Percentiles rank a stretch among this genome's conserved stretches.
Conservation (phyloP, 805 yeast genomes). For the Hanseniaspora nectarophila region DNA sequence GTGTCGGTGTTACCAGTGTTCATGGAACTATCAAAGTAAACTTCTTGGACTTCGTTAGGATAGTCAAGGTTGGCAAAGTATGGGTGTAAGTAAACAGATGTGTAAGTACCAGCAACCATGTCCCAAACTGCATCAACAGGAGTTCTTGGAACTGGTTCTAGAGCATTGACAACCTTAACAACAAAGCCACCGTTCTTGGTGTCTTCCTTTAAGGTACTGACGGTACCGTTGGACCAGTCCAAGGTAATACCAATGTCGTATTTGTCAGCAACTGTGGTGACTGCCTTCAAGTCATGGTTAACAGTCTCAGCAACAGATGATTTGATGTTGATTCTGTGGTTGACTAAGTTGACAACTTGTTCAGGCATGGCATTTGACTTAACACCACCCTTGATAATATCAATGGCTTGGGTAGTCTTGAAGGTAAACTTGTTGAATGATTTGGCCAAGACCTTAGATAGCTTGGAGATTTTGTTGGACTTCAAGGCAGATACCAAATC, state of each 20-base stretch:
- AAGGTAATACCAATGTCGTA: constrained; percentile 36
- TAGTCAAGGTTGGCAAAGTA: constrained; percentile 6
- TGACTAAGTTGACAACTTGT: constrained; percentile 35
- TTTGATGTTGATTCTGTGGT: constrained; percentile 47
- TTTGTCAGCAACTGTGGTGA: constrained; percentile 33
- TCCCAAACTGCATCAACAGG: constrained; percentile 43
- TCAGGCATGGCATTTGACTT: constrained; percentile 59
- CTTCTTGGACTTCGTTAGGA: constrained; percentile 7
- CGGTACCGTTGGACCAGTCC: constrained; percentile 22
- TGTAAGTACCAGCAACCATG: constrained; percentile 41
- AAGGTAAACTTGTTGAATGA: constrained; percentile 7
- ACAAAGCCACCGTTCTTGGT: constrained; percentile 35
- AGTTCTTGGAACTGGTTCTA: constrained; percentile 44
- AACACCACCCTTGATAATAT: constrained; percentile 52
- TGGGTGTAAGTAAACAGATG: constrained; percentile 11
- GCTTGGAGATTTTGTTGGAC: constrained; percentile 27
- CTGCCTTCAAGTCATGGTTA: constrained; percentile 29
- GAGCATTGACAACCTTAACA: constrained; percentile 22
- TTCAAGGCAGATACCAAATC: constrained; percentile 29
- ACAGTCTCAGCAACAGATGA: constrained; percentile 32
- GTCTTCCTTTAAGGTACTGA: constrained; percentile 18
- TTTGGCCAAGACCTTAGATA: constrained; percentile 21
- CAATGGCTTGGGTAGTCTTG: constrained; percentile 33
- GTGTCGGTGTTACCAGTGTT: constrained; percentile 16
- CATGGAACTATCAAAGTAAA: constrained; percentile 15